Percentiles rank a stretch among this genome's conserved stretches.
phyloP scores from a whole-genome alignment of 768 basidiomycete genomes.

The Gloeopeniophorella convolvens region DNA sequence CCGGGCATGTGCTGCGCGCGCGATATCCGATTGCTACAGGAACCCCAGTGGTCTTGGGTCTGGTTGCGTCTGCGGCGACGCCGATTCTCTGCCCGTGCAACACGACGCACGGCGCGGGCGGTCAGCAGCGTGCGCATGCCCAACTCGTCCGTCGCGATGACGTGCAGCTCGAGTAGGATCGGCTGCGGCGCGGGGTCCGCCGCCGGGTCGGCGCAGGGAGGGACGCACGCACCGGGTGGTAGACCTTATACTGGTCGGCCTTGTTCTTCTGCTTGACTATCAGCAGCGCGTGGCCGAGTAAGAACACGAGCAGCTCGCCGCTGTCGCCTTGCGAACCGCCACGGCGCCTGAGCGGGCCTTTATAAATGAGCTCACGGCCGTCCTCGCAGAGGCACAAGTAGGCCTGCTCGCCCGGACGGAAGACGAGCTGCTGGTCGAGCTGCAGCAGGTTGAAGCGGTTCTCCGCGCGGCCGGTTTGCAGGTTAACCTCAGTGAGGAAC shows the following conservation, averaged over 20 bases:
- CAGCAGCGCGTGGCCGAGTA: conserved; percentile 94
- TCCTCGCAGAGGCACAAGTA: conserved; percentile 84
- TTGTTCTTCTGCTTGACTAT: conserved; percentile 94
- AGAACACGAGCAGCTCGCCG: conserved; percentile 87
- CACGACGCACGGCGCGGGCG: conserved; percentile 35
- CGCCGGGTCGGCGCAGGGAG: not conserved
- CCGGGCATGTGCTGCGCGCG: too few relatives aligned
- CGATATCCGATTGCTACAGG: too few relatives aligned
- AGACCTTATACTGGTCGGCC: conserved; percentile 88
- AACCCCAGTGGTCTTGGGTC: too few relatives aligned
- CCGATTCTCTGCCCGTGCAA: too few relatives aligned
- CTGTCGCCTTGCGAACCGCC: conserved; percentile 64
- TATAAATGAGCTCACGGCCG: conserved; percentile 85
- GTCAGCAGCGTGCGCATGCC: conserved; percentile 24
- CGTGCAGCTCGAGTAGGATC: conserved; percentile 89
- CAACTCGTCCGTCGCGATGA: conserved; percentile 70
- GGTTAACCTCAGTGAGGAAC: conserved; percentile 83
- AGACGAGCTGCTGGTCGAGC: conserved; percentile 85
- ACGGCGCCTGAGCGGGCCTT: conserved; percentile 83
- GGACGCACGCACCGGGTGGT: conserved; percentile 65
- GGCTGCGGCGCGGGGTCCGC: conserved; percentile 46
- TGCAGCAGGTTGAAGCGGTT: conserved; percentile 95
- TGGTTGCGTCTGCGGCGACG: too few relatives aligned
- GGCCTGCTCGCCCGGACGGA: conserved; percentile 85
- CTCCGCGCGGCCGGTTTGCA: conserved; percentile 92